Percentiles rank a stretch among this genome's conserved stretches.
Conservation (phyloP, 2,329 filamentous ascomycete genomes). For the Diaporthe destruens region DNA sequence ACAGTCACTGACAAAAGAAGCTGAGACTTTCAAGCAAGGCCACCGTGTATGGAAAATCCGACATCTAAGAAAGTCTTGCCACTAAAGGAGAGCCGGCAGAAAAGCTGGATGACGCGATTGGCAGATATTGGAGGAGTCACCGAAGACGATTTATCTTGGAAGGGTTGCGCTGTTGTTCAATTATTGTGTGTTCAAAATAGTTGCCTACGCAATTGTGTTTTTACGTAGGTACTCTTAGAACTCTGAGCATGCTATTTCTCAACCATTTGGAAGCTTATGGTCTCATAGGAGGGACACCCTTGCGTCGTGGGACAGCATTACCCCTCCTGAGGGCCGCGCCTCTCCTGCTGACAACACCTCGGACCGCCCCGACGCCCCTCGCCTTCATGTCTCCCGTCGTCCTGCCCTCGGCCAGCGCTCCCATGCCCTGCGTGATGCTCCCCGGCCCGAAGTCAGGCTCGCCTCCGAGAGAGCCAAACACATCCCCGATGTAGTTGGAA, state of each 20-base stretch:
- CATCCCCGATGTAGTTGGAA: slow-evolving; percentile 77
- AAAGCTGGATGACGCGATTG: neutral
- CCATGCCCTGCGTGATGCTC: slow-evolving; percentile 56
- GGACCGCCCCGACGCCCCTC: slow-evolving; percentile 12
- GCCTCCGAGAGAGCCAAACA: slow-evolving; percentile 77
- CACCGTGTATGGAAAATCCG: neutral
- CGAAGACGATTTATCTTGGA: neutral
- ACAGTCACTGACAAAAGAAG: neutral
- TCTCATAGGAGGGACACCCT: slow-evolving; percentile 26
- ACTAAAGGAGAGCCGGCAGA: too few species aligned
- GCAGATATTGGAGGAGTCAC: neutral
- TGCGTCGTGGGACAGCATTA: slow-evolving; percentile 16
- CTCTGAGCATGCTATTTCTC: neutral
- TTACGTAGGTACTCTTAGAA: neutral
- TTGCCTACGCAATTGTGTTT: neutral
- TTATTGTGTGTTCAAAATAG: neutral
- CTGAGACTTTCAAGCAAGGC: neutral
- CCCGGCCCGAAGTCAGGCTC: slow-evolving; percentile 74
- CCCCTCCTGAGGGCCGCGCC: slow-evolving; percentile 21
- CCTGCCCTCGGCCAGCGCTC: slow-evolving; percentile 46
- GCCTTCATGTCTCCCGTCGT: slow-evolving; percentile 45
- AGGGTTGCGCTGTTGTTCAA: neutral
- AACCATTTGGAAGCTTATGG: neutral
- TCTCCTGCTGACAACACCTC: slow-evolving; percentile 27
- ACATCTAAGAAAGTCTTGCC: too few species aligned